phyloP scores from a whole-genome alignment of 257 asterid genomes.

The Coffea eugenioides region DNA sequence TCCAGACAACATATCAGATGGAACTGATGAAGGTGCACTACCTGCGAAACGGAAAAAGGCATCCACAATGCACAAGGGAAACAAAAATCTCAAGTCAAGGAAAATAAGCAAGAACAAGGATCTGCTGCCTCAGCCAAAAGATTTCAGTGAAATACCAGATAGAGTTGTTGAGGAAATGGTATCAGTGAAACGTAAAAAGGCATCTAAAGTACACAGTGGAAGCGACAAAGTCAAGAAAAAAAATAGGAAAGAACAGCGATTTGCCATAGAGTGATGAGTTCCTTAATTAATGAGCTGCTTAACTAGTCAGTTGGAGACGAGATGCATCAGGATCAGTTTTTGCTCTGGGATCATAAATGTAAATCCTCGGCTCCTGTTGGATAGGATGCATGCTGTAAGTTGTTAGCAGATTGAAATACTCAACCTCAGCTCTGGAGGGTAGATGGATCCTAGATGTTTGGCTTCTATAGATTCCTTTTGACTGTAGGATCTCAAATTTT shows the following conservation, averaged over 20 bases:
- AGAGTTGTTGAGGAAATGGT: slow-evolving; percentile 23
- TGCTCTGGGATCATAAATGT: neutral
- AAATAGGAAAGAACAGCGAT: slow-evolving; percentile 25
- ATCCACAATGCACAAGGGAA: slow-evolving; percentile 29
- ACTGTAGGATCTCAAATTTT: too few relatives aligned
- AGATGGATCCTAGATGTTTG: too few relatives aligned
- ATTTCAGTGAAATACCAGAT: slow-evolving; percentile 14
- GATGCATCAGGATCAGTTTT: neutral
- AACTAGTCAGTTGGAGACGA: neutral
- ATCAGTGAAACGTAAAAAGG: slow-evolving; percentile 37
- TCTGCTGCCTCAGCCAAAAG: slow-evolving; percentile 30
- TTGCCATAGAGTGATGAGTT: neutral
- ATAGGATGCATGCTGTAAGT: neutral
- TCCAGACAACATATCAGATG: slow-evolving; percentile 16
- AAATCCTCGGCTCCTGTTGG: neutral
- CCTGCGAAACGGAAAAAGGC: slow-evolving; percentile 41
- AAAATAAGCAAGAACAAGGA: slow-evolving; percentile 32
- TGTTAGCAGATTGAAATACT: neutral
- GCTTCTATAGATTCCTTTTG: too few relatives aligned
- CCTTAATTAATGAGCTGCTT: neutral
- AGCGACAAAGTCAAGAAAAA: slow-evolving; percentile 47
- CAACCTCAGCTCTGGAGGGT: neutral
- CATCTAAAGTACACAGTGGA: slow-evolving; percentile 28
- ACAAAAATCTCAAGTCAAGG: slow-evolving; percentile 46
- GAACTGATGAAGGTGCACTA: slow-evolving; percentile 27